phyloP scores from a whole-genome alignment of 2,329 filamentous ascomycete species.

The Fonsecaea erecta region DNA sequence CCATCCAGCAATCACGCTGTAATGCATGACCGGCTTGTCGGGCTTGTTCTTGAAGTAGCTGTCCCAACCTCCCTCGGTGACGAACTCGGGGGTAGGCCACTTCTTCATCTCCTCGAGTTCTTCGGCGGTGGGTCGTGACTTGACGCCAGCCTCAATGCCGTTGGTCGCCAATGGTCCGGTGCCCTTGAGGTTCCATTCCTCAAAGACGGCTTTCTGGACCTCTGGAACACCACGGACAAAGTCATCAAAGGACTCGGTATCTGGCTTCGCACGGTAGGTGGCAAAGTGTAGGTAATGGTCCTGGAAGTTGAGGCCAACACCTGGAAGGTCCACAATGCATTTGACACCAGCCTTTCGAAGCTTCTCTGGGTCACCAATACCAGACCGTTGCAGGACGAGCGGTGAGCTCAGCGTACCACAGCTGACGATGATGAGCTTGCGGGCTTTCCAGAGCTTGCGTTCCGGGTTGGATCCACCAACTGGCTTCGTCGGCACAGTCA shows the following conservation, averaged over 20 bases:
- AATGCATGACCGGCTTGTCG: slow-evolving; percentile 87
- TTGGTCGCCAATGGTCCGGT: slow-evolving; percentile 79
- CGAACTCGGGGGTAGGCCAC: slow-evolving; percentile 76
- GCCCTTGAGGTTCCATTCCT: slow-evolving; percentile 79
- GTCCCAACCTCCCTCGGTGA: slow-evolving; percentile 68
- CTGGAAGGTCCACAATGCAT: slow-evolving; percentile 71
- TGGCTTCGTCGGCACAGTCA: slow-evolving; percentile 72
- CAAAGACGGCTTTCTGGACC: slow-evolving; percentile 72
- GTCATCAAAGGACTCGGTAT: slow-evolving; percentile 78
- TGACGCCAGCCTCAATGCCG: slow-evolving; percentile 79
- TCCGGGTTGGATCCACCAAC: slow-evolving; percentile 58
- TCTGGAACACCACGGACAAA: slow-evolving; percentile 75
- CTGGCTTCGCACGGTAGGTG: slow-evolving; percentile 72
- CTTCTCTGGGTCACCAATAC: slow-evolving; percentile 74
- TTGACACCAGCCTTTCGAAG: slow-evolving; percentile 70
- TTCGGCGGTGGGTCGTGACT: slow-evolving; percentile 71
- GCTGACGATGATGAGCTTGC: slow-evolving; percentile 75
- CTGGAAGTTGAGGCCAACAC: slow-evolving; percentile 77
- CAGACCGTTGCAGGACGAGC: slow-evolving; percentile 74
- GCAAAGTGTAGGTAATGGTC: slow-evolving; percentile 76
- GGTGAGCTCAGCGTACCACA: slow-evolving; percentile 75
- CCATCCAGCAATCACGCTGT: slow-evolving; percentile 71
- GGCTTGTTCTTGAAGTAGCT: slow-evolving; percentile 83
- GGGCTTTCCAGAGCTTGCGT: slow-evolving; percentile 61
- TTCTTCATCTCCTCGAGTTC: slow-evolving; percentile 71